These are phyloP conservation scores for Vigna reflexopilosa DNA, from an alignment of 306 rosid species.

Conservation along the genomic window DNA sequence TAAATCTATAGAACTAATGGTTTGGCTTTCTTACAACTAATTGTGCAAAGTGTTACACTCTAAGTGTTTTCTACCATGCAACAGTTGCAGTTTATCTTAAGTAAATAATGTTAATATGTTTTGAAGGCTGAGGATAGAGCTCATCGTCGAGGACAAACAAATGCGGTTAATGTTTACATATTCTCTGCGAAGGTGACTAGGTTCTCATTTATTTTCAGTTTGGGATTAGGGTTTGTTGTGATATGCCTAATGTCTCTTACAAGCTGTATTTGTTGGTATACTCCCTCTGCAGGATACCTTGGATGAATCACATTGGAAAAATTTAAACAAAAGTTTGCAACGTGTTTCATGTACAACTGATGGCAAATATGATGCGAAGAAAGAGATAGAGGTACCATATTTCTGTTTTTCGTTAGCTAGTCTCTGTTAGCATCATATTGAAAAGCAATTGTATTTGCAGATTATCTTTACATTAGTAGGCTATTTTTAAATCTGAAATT, in stretches of 20 bases:
- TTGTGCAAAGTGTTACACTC: slow-evolving; percentile 26
- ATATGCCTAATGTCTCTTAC: slow-evolving; percentile 34
- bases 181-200: slow-evolving; percentile 86
- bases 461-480: slow-evolving; percentile 16
- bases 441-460: background rate
- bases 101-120: slow-evolving; percentile 42
- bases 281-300: slow-evolving; percentile 67
- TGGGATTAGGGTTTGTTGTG: slow-evolving; percentile 27
- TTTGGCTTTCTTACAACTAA: slow-evolving; percentile 12
- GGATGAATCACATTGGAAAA: slow-evolving; percentile 83
- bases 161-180: slow-evolving; percentile 89
- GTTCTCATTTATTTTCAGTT: slow-evolving; percentile 39
- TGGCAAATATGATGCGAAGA: slow-evolving; percentile 83
- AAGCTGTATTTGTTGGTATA: slow-evolving; percentile 42
- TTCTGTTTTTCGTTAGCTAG: slow-evolving; percentile 1
- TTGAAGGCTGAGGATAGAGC: slow-evolving; percentile 99
- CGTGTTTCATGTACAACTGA: slow-evolving; percentile 82
- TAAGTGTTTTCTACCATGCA: slow-evolving; percentile 11
- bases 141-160: slow-evolving; percentile 92
- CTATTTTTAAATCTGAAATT: slow-evolving; percentile 26
- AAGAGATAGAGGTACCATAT: slow-evolving; percentile 66
- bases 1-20: slow-evolving; percentile 24
- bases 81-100: slow-evolving; percentile 32
- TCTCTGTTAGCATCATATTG: background rate
- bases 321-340: slow-evolving; percentile 78